Conservation (phyloP, 441 rosid species). For the Mallotus japonicus region DNA sequence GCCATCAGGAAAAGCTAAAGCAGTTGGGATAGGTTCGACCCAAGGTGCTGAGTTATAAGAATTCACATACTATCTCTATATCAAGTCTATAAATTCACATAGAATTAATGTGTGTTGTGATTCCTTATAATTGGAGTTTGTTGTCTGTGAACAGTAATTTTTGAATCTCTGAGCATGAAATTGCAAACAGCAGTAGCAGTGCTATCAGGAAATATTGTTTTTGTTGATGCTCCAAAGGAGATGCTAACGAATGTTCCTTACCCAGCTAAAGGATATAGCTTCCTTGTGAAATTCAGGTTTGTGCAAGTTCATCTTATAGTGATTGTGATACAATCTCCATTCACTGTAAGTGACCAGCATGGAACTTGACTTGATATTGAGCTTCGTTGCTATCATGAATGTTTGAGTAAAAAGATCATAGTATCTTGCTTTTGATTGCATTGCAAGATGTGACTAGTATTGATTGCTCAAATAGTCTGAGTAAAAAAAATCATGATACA, state of each 20-base stretch:
- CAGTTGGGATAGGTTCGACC: constrained; percentile 68
- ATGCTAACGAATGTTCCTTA: constrained; percentile 73
- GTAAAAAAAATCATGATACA: no score
- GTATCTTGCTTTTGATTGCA: not conserved
- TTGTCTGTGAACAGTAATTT: constrained; percentile 55
- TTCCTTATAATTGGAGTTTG: constrained; percentile 19
- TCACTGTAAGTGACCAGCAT: not conserved
- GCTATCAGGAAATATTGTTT: constrained; percentile 50
- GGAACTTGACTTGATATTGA: not conserved
- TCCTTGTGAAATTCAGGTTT: constrained; percentile 79
- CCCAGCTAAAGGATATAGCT: constrained; percentile 73
- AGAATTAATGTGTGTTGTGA: constrained; percentile 5
- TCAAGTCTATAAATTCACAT: constrained; percentile 11
- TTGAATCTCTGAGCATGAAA: constrained; percentile 53
- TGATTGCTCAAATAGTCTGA: no score
- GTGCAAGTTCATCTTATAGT: constrained; percentile 25
- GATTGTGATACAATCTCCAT: not conserved
- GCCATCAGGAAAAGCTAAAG: constrained; percentile 71
- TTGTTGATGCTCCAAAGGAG: constrained; percentile 73
- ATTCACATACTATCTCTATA: constrained; percentile 1
- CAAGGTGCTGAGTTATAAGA: constrained; percentile 44
- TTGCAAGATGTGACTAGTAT: not conserved
- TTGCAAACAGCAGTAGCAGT: constrained; percentile 72
- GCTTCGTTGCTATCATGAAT: not conserved
- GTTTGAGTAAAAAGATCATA: not conserved